A percentile compares a stretch with the other conserved stretches of the same genome.
These are phyloP conservation scores for Sherardia arvensis DNA, from an alignment of 257 asterid species.

Conservation along the genomic window DNA sequence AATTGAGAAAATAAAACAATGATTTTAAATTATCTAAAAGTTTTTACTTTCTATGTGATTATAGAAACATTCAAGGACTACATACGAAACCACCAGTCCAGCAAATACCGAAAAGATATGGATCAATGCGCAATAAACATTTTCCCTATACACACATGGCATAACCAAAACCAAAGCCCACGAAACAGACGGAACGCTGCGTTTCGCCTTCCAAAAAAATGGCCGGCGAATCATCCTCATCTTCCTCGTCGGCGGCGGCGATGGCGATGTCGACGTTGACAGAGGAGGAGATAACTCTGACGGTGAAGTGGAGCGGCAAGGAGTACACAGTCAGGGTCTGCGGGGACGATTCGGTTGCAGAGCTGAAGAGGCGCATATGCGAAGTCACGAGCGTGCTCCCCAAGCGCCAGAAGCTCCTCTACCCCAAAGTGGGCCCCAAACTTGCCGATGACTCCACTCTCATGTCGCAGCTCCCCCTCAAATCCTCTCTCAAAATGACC, in stretches of 20 bases:
- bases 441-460: constrained; percentile 71
- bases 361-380: constrained; percentile 80
- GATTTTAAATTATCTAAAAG: too few relatives aligned
- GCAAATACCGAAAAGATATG: background rate
- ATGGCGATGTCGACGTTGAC: constrained; percentile 40
- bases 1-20: too few relatives aligned
- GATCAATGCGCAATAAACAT: background rate
- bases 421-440: constrained; percentile 82
- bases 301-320: constrained; percentile 93
- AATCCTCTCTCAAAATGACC: constrained; percentile 76
- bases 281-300: constrained; percentile 78
- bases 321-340: constrained; percentile 82
- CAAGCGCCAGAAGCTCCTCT: constrained; percentile 88
- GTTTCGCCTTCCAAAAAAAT: constrained; percentile 20
- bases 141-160: background rate
- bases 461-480: constrained; percentile 69
- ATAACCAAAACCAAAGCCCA: background rate
- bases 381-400: constrained; percentile 83
- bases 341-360: constrained; percentile 85
- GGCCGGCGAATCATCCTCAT: constrained; percentile 57
- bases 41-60: too few relatives aligned
- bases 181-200: background rate
- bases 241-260: constrained; percentile 30
- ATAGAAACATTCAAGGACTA: background rate
- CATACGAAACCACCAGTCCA: background rate